These are phyloP conservation scores for Apiotrichum brassicae DNA, from an alignment of 1,284 basidiomycete species.

Conservation along the genomic window DNA sequence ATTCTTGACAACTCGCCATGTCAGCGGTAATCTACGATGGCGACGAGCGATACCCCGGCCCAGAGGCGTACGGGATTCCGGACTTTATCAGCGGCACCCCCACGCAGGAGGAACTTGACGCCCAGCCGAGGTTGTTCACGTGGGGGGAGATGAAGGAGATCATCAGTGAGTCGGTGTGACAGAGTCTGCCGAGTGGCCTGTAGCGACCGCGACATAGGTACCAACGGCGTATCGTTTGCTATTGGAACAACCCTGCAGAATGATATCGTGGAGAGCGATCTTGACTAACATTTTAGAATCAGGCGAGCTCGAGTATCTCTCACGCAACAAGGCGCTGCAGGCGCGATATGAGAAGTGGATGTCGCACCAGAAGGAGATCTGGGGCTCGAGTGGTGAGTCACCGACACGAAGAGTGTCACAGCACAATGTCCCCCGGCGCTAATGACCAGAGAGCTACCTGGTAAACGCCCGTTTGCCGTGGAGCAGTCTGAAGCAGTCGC, in stretches of 20 bases:
- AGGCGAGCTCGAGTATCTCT: conserved; percentile 31
- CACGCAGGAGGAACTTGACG: conserved; percentile 39
- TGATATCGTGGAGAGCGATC: background rate
- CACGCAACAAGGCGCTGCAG: conserved; percentile 41
- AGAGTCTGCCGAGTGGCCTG: too few relatives aligned
- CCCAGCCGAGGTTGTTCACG: conserved; percentile 38
- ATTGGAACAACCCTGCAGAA: background rate
- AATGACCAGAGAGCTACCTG: conserved; percentile 35
- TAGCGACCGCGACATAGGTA: too few relatives aligned
- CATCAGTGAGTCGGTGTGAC: conserved; percentile 25
- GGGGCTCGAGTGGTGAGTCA: conserved; percentile 38
- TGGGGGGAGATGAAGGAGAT: conserved; percentile 44
- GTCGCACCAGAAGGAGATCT: conserved; percentile 28
- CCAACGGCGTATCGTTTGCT: too few relatives aligned
- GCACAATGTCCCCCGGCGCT: background rate
- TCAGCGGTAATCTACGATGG: conserved; percentile 1
- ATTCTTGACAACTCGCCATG: background rate
- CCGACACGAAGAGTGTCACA: background rate
- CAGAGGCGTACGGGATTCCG: conserved; percentile 27
- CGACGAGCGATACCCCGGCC: conserved; percentile 35
- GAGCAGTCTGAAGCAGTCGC: background rate
- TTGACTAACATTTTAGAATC: conserved; percentile 12
- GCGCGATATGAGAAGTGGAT: conserved; percentile 41
- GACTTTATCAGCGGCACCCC: conserved; percentile 32
- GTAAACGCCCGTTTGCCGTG: conserved; percentile 33